Conservation (phyloP, 139 green algal species). For the Haematococcus lacustris region DNA sequence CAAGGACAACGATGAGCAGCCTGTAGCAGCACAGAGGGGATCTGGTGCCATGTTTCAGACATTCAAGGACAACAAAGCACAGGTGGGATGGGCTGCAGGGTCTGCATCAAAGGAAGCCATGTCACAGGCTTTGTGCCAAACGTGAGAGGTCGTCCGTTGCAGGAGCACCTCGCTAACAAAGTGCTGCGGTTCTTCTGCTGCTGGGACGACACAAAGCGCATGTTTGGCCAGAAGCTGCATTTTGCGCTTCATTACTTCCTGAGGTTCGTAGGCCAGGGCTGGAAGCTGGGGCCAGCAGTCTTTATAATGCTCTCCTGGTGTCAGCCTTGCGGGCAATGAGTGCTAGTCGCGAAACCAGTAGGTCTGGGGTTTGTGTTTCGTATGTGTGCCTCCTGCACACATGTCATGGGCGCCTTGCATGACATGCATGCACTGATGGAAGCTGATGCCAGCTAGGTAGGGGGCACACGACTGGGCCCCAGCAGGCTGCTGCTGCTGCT, state of each 20-base stretch:
- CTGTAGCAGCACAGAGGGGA: neutral
- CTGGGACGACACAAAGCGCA: slow-evolving; percentile 64
- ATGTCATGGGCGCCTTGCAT: too few species aligned
- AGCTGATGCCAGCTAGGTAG: too few species aligned
- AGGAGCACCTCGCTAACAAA: slow-evolving; percentile 36
- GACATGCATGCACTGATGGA: too few species aligned
- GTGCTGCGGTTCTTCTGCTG: slow-evolving; percentile 78
- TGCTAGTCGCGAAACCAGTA: too few species aligned
- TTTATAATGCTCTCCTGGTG: too few species aligned
- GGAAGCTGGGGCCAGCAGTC: too few species aligned
- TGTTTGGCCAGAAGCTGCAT: slow-evolving; percentile 59
- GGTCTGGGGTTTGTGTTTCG: too few species aligned
- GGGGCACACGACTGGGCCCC: too few species aligned
- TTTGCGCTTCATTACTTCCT: slow-evolving; percentile 79
- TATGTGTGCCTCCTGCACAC: too few species aligned
- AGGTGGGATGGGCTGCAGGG: slow-evolving; percentile 1
- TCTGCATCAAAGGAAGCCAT: neutral
- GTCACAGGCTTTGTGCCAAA: neutral
- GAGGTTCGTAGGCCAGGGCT: slow-evolving; percentile 12
- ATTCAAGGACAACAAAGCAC: slow-evolving; percentile 1
- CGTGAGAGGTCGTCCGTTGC: neutral
- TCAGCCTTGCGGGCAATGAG: too few species aligned
- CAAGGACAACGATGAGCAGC: neutral
- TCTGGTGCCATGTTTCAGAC: slow-evolving; percentile 8
- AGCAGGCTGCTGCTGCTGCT: too few species aligned